Evolutionary conservation across 2,329 filamentous ascomycete genomes (phyloP).

Genomic region (Aspergillus ochraceus): DNA sequence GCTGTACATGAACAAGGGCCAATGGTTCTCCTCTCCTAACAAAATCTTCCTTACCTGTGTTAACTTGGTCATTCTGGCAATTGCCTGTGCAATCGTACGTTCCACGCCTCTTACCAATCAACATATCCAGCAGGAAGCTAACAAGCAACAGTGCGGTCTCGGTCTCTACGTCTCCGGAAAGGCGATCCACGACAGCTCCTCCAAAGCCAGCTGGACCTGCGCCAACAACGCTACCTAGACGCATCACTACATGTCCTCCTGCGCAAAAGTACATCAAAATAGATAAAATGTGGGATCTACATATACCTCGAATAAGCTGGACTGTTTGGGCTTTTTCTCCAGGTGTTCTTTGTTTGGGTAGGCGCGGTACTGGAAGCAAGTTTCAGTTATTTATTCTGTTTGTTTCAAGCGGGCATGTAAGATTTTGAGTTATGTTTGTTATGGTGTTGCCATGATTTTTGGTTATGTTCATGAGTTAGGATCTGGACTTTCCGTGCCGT

Average conservation of each 20-base stretch:
- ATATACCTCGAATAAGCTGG: background rate
- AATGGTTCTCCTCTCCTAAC: conserved; percentile 37
- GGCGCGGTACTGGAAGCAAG: background rate
- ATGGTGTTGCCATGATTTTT: background rate
- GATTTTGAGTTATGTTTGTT: background rate
- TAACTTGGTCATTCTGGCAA: conserved; percentile 43
- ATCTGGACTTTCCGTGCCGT: background rate
- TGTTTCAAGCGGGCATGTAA: background rate
- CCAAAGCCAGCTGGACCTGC: conserved; percentile 40
- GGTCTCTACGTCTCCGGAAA: conserved; percentile 44
- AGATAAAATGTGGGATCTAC: background rate
- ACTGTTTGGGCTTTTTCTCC: background rate
- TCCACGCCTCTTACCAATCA: background rate
- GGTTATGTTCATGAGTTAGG: background rate
- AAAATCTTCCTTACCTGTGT: conserved; percentile 47
- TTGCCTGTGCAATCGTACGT: conserved; percentile 31
- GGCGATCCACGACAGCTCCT: conserved; percentile 36
- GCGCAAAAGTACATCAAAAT: background rate
- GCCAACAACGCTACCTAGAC: conserved; percentile 30
- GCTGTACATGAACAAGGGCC: conserved; percentile 49
- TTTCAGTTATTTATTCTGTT: background rate
- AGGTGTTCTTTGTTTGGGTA: background rate
- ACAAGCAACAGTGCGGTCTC: conserved; percentile 35
- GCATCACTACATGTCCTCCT: background rate
- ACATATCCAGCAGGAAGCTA: background rate